Percentiles rank a stretch among this genome's conserved stretches.
Conservation (phyloP, 2,329 filamentous ascomycete genomes). For the Amesomyces nigricolor region DNA sequence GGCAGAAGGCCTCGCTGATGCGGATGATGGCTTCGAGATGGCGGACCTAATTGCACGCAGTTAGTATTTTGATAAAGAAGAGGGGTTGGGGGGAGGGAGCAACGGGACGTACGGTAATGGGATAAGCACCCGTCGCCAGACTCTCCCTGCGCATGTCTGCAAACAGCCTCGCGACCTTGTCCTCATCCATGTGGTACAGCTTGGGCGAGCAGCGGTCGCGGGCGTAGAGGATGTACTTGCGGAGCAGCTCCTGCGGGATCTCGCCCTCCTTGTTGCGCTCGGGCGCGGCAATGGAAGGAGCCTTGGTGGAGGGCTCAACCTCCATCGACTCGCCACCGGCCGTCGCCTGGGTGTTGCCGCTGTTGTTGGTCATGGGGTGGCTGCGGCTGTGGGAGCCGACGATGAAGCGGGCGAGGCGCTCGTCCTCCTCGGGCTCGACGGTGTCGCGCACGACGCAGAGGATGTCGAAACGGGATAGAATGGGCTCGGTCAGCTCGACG, state of each 20-base stretch:
- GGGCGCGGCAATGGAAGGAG: constrained; percentile 22
- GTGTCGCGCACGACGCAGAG: constrained; percentile 93
- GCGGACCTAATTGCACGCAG: constrained; percentile 59
- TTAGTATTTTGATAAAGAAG: neutral
- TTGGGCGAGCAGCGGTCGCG: constrained; percentile 85
- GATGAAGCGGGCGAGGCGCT: constrained; percentile 88
- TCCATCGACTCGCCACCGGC: constrained; percentile 52
- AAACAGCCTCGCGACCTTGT: constrained; percentile 91
- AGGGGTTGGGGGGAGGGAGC: neutral
- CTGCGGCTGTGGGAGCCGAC: constrained; percentile 90
- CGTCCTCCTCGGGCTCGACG: constrained; percentile 86
- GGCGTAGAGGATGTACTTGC: constrained; percentile 96
- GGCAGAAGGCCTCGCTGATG: constrained; percentile 88
- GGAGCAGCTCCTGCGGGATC: constrained; percentile 81
- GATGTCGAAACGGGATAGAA: constrained; percentile 96
- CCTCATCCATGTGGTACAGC: constrained; percentile 94
- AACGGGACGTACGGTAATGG: constrained; percentile 75
- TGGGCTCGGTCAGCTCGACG: constrained; percentile 93
- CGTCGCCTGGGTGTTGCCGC: constrained; percentile 39
- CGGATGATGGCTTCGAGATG: constrained; percentile 97
- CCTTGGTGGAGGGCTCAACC: constrained; percentile 51
- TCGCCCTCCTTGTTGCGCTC: constrained; percentile 51
- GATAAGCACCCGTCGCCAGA: constrained; percentile 89
- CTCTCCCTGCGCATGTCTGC: constrained; percentile 94
- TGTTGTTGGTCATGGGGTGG: constrained; percentile 50